A percentile compares a stretch with the other conserved stretches of the same genome.
These are phyloP conservation scores for Xylaria digitata DNA, from an alignment of 2,329 filamentous ascomycete genomes.

Conservation along the genomic window DNA sequence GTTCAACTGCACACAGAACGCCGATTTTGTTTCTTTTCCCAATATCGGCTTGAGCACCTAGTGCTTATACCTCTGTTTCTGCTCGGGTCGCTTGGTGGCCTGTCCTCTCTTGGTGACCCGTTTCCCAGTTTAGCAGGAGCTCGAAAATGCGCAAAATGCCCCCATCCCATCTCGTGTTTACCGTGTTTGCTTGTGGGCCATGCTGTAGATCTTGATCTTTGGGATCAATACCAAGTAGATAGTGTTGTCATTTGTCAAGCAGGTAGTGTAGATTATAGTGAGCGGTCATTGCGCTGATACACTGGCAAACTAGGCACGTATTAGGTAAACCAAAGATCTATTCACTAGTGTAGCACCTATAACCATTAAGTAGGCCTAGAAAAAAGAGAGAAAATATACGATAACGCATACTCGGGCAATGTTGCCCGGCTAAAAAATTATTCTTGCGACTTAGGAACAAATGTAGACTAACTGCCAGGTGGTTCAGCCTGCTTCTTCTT, in stretches of 20 bases:
- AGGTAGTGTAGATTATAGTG: neutral
- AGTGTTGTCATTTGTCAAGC: constrained; percentile 30
- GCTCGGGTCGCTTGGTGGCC: neutral
- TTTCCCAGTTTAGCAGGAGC: constrained; percentile 18
- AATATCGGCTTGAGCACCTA: neutral
- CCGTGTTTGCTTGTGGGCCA: constrained; percentile 18
- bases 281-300: neutral
- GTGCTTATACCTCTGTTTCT: neutral
- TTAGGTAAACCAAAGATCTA: constrained; percentile 1
- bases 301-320: neutral
- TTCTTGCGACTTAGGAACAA: neutral
- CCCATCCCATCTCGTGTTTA: constrained; percentile 26
- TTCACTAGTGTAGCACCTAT: too few relatives aligned
- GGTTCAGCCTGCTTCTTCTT: neutral
- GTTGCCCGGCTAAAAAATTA: neutral
- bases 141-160: constrained; percentile 1
- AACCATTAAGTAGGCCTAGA: too few relatives aligned
- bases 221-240: neutral
- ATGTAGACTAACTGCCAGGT: neutral
- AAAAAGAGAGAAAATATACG: too few relatives aligned
- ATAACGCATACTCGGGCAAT: too few relatives aligned
- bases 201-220: constrained; percentile 12
- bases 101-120: neutral
- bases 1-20: too few relatives aligned
- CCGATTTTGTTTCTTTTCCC: too few relatives aligned